Percentiles rank a stretch among this genome's conserved stretches.
Evolutionary conservation across 2,329 filamentous ascomycete species (phyloP).

Genomic region (Neonectria sp.): DNA sequence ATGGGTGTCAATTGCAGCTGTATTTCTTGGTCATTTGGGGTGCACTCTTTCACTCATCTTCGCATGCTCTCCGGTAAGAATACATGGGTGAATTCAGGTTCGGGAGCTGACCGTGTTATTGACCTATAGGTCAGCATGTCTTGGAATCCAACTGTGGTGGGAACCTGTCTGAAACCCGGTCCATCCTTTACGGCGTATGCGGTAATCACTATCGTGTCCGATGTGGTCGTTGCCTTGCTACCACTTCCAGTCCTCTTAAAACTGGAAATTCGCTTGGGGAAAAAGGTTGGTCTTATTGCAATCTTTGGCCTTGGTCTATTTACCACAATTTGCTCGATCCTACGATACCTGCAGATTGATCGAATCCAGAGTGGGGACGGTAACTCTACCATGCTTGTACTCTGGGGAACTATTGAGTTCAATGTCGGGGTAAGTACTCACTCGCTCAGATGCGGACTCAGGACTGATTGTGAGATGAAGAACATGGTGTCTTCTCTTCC

Average conservation of each 20-base stretch:
- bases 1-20: constrained; percentile 58
- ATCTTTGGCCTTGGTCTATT: constrained; percentile 69
- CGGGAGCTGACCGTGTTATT: not conserved
- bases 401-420: constrained; percentile 72
- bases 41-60: constrained; percentile 66
- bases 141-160: constrained; percentile 59
- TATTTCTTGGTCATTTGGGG: constrained; percentile 63
- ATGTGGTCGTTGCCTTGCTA: constrained; percentile 64
- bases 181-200: constrained; percentile 68
- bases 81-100: not conserved
- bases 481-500: constrained; percentile 64
- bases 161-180: constrained; percentile 62
- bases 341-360: constrained; percentile 67
- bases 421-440: constrained; percentile 65
- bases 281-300: constrained; percentile 66
- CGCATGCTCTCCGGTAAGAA: constrained; percentile 63
- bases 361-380: constrained; percentile 65
- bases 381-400: constrained; percentile 69
- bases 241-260: constrained; percentile 65
- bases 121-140: constrained; percentile 56
- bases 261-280: constrained; percentile 63
- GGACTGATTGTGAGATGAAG: constrained; percentile 42
- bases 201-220: constrained; percentile 66
- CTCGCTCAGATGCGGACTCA: no score
- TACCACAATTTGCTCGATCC: constrained; percentile 68